phyloP scores from a whole-genome alignment of 306 rosid species.

The Rosa chinensis region DNA sequence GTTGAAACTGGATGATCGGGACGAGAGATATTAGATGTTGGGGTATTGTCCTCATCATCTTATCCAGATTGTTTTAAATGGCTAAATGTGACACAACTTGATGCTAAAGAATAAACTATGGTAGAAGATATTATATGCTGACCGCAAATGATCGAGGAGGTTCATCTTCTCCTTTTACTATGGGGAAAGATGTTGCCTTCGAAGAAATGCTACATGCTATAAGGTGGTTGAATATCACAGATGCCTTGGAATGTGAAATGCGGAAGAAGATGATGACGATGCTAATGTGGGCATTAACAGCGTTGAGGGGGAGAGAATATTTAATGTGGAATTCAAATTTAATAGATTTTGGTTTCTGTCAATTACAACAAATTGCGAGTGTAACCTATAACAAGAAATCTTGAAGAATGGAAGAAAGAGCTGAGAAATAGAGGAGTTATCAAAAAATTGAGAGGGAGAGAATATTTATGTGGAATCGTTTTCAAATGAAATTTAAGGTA shows the following conservation, averaged over 20 bases:
- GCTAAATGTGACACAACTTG: neutral
- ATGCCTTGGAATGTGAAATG: neutral
- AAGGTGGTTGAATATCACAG: neutral
- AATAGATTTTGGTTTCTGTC: neutral
- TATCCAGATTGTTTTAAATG: slow-evolving; percentile 5
- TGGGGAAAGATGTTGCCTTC: neutral
- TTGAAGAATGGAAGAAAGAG: neutral
- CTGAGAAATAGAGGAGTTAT: neutral
- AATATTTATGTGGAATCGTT: neutral
- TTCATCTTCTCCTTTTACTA: neutral
- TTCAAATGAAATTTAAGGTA: neutral
- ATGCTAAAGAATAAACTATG: neutral
- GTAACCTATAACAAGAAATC: neutral
- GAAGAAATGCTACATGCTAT: neutral
- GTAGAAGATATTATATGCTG: neutral
- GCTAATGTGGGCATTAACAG: neutral
- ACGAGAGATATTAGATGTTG: neutral
- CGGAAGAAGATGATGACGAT: neutral
- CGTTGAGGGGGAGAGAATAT: neutral
- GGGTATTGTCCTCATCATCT: neutral
- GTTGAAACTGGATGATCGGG: neutral
- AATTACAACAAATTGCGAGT: neutral
- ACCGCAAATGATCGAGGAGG: neutral
- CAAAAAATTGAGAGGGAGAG: neutral
- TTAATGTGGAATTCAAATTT: neutral